These are phyloP conservation scores for Thalassiosira livingstoniorum DNA, from an alignment of 352 stramenopile genomes.

Conservation along the genomic window DNA sequence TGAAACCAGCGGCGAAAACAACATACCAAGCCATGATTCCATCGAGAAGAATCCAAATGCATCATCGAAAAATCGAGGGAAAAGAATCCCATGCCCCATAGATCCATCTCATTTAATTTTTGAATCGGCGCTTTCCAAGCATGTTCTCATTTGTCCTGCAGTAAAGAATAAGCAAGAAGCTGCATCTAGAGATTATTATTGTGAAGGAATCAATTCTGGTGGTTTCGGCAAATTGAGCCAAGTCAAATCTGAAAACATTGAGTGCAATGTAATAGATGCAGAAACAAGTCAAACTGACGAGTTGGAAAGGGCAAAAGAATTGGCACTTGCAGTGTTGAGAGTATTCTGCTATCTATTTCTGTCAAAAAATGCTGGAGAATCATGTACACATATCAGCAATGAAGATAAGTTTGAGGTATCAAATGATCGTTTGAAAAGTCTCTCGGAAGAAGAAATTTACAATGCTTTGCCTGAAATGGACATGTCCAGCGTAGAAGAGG, in stretches of 20 bases:
- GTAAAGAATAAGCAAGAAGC: constrained; percentile 59
- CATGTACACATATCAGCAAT: too few relatives aligned
- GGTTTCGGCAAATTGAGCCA: constrained; percentile 59
- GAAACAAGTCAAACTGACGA: constrained; percentile 5
- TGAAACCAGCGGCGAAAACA: not conserved
- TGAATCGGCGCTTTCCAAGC: constrained; percentile 68
- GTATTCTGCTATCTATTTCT: constrained; percentile 70
- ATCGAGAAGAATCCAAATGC: too few relatives aligned
- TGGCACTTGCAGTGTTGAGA: constrained; percentile 65
- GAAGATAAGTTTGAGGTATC: constrained; percentile 14
- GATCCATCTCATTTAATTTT: constrained; percentile 81
- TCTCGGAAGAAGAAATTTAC: constrained; percentile 76
- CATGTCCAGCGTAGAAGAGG: constrained; percentile 63
- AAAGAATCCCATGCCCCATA: constrained; percentile 63
- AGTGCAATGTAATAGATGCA: constrained; percentile 1
- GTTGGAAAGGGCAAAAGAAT: constrained; percentile 48
- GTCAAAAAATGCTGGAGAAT: not conserved
- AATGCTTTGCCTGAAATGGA: constrained; percentile 65
- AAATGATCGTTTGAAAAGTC: constrained; percentile 25
- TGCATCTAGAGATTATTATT: constrained; percentile 60
- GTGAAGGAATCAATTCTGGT: constrained; percentile 71
- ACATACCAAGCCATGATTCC: constrained; percentile 57
- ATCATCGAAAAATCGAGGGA: constrained; percentile 53
- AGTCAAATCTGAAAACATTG: too few relatives aligned
- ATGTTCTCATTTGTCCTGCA: constrained; percentile 76